Conservation (phyloP, 495 filamentous ascomycete species). For the Penicillium dipodomyicola region DNA sequence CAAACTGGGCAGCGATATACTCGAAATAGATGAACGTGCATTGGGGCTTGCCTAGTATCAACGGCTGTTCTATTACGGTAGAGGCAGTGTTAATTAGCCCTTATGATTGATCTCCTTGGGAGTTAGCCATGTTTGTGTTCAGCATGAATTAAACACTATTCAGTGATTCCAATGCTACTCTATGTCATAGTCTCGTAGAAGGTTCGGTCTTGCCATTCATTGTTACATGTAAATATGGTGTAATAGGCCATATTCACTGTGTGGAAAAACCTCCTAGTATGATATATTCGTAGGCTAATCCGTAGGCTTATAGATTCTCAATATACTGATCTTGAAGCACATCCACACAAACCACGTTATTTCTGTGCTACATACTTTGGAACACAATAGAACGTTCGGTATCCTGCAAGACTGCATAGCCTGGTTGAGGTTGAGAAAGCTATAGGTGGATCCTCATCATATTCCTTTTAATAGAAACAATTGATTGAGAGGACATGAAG, state of each 20-base stretch:
- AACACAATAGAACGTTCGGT: not conserved
- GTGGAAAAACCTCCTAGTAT: not conserved
- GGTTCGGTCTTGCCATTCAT: not conserved
- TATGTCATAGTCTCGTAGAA: not conserved
- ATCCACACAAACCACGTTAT: not conserved
- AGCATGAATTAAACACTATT: not conserved
- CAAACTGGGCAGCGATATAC: not conserved
- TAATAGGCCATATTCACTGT: not conserved
- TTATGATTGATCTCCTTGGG: not conserved
- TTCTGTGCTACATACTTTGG: not conserved
- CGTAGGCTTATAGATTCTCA: slow-evolving; percentile 1
- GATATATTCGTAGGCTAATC: not conserved
- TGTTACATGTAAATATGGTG: not conserved
- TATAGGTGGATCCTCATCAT: not conserved
- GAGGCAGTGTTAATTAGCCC: slow-evolving; percentile 3
- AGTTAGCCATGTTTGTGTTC: not conserved
- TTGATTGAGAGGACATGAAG: not conserved
- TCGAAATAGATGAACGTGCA: slow-evolving; percentile 6
- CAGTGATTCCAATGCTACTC: not conserved
- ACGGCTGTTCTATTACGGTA: not conserved
- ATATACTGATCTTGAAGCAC: not conserved
- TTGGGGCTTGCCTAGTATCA: not conserved
- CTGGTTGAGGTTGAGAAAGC: not conserved
- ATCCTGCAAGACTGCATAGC: slow-evolving; percentile 2
- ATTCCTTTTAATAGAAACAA: slow-evolving; percentile 6